Evolutionary conservation across 495 filamentous ascomycete genomes (phyloP).

Genomic region (Pseudomonodictys pantanalensis): DNA sequence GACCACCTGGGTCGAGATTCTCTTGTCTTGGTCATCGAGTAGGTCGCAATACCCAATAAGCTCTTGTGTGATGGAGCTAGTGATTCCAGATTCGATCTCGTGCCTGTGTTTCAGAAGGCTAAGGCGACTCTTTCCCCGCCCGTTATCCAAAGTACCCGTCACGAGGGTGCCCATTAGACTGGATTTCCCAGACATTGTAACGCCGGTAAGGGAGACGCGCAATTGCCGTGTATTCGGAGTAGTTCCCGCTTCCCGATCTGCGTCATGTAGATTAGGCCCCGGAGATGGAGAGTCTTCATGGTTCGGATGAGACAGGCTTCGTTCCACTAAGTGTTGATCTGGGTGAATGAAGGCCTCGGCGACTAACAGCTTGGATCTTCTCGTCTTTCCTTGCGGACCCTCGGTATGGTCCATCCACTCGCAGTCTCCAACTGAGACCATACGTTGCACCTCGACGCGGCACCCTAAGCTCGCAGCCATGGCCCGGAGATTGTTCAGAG

Average conservation of each 20-base stretch:
- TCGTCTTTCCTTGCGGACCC: constrained; percentile 33
- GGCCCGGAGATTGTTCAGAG: constrained; percentile 71
- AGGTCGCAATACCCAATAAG: constrained; percentile 72
- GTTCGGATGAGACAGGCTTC: not conserved
- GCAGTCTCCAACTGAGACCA: constrained; percentile 81
- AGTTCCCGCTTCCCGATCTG: not conserved
- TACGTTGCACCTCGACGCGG: constrained; percentile 75
- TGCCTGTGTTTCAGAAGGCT: constrained; percentile 91
- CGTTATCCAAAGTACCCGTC: constrained; percentile 85
- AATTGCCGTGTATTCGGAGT: constrained; percentile 63
- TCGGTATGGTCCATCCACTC: constrained; percentile 62
- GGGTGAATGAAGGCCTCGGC: constrained; percentile 80
- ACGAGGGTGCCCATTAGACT: constrained; percentile 85
- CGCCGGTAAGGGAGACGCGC: constrained; percentile 84
- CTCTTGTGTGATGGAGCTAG: constrained; percentile 89
- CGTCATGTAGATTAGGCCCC: not conserved
- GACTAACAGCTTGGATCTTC: constrained; percentile 70
- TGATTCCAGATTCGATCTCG: constrained; percentile 85
- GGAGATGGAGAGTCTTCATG: not conserved
- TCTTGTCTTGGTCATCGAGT: constrained; percentile 23
- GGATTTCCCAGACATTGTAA: constrained; percentile 91
- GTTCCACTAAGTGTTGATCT: constrained; percentile 16
- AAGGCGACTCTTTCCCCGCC: constrained; percentile 80
- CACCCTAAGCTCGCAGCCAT: constrained; percentile 95
- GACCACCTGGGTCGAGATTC: constrained; percentile 56